Evolutionary conservation across 208 protist species (phyloP).

Genomic region (Trichomonas gallinae): DNA sequence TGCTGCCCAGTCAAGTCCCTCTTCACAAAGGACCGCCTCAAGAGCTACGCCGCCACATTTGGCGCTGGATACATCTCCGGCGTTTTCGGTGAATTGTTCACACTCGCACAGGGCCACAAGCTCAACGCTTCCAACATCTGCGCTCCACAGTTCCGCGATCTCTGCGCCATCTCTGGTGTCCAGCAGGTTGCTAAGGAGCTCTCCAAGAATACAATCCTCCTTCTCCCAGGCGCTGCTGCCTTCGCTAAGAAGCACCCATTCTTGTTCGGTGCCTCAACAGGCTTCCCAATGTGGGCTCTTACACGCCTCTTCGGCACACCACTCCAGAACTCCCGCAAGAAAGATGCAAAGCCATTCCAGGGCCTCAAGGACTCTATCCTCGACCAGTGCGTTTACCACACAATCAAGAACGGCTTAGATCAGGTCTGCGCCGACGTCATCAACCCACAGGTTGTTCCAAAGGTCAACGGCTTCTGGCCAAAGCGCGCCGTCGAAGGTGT

Average conservation of each 20-base stretch:
- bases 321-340: not conserved
- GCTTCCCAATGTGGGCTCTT: not conserved
- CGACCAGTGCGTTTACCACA: not conserved
- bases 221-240: not conserved
- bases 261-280: not conserved
- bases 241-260: not conserved
- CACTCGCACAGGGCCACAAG: not conserved
- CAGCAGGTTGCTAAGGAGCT: not conserved
- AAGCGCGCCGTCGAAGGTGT: not conserved
- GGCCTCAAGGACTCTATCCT: not conserved
- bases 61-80: not conserved
- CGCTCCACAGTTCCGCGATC: not conserved
- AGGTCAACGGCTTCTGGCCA: not conserved
- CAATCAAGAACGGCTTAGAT: not conserved
- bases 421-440: not conserved
- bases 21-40: not conserved
- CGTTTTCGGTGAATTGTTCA: not conserved
- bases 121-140: not conserved
- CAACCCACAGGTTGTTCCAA: not conserved
- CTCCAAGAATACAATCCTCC: not conserved
- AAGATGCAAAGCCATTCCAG: not conserved
- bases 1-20: not conserved
- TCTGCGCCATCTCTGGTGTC: not conserved
- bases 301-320: not conserved
- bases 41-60: not conserved